phyloP scores from a whole-genome alignment of 805 yeast species.

The Candida railenensis region DNA sequence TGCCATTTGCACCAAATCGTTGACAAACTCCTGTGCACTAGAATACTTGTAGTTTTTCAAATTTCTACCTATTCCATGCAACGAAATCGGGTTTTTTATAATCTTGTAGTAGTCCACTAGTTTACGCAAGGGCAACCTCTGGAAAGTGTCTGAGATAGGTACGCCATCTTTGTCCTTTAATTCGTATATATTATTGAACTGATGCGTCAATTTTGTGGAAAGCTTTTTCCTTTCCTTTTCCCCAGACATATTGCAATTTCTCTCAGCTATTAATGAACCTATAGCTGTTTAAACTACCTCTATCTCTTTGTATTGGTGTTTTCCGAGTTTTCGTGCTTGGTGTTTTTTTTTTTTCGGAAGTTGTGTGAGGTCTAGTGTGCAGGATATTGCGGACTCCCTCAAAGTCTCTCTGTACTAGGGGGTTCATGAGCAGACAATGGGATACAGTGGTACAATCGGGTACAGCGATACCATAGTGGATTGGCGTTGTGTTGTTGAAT shows the following conservation, averaged over 20 bases:
- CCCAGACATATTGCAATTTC: constrained; percentile 19
- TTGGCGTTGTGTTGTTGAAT: too few species aligned
- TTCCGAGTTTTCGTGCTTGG: neutral
- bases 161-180: constrained; percentile 43
- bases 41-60: constrained; percentile 55
- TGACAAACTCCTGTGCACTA: constrained; percentile 65
- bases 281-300: neutral
- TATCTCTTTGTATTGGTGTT: neutral
- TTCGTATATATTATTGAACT: constrained; percentile 39
- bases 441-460: too few species aligned
- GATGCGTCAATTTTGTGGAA: constrained; percentile 25
- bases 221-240: constrained; percentile 41
- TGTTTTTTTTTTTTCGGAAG: neutral
- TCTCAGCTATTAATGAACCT: neutral
- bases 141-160: constrained; percentile 56
- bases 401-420: too few species aligned
- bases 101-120: constrained; percentile 78
- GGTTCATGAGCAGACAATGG: too few species aligned
- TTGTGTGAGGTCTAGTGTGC: neutral
- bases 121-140: constrained; percentile 68
- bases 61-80: constrained; percentile 65
- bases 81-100: constrained; percentile 78
- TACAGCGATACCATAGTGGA: too few species aligned
- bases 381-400: too few species aligned
- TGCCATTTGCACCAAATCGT: constrained; percentile 77